Evolutionary conservation across 257 asterid species (phyloP), one percentile per base, ranked within the genome.

Genomic region (Plantago major): DNA sequence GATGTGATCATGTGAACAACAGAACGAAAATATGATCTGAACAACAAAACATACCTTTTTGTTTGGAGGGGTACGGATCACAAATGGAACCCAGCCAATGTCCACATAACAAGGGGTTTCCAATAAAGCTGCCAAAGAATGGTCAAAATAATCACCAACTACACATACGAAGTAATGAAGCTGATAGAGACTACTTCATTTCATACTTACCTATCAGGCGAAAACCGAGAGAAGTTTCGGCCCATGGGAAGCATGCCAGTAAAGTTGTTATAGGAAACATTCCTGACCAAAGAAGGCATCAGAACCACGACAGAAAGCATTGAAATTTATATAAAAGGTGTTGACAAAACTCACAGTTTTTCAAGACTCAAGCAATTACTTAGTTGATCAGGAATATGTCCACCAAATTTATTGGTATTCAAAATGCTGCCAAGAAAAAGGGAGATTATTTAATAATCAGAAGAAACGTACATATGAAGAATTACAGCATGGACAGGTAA

Each of bases 61-160:
- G 60, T 67, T 84, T 89, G 11, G 79, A 58, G 22, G 84, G 73
- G 73, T 69, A 79, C 10, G 94, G 94, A 70, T 81, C 78, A 59
- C 95, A 85, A 71, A 85, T 81, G 1, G 96, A 93, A 68, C 95
- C 97, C 72, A 67, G 62, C 99, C 99, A 93, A 73, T 81, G 90
- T 30, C 99, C 97, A 60, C 95, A 85, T 55, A 93, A 56, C 13
- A 87, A 77, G 8, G 88, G 87, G 60, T 93, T 93, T 47, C 96
- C 96, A 8, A 78, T 54, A 78, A 85, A 93, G 81, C 99, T 93
- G 84, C 17, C 13, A 56, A 50, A 10, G 59, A n/a, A 48, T 57
- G 14, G 44, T 3, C 59, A 67, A 42, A 15, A 70, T 61, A 46
- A 73, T 69, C 58, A 68, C 30, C 46, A 16, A 50, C 40, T 56